Evolutionary conservation across 2,329 filamentous ascomycete genomes (phyloP).

Genomic region (Fonsecaea erecta): DNA sequence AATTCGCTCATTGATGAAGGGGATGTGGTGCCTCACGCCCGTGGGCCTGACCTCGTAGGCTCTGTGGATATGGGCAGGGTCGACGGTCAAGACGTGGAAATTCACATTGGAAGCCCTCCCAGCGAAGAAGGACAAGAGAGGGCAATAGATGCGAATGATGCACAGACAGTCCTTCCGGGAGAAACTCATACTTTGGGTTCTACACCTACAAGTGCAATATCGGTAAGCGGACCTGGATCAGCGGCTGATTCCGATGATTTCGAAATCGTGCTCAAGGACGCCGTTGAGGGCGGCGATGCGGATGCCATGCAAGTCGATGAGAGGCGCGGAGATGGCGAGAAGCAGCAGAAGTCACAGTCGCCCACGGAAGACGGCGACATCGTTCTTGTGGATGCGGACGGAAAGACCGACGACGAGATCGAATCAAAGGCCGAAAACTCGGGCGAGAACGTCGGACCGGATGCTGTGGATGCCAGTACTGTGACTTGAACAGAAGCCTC

Average conservation of each 20-base stretch:
- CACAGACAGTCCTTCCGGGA: slow-evolving; percentile 31
- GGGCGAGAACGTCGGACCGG: slow-evolving; percentile 16
- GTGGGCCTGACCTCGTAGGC: slow-evolving; percentile 83
- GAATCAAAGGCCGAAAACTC: slow-evolving; percentile 9
- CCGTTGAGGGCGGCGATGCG: slow-evolving; percentile 22
- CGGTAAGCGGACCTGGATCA: slow-evolving; percentile 5
- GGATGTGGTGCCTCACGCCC: slow-evolving; percentile 69
- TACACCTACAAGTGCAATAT: not conserved
- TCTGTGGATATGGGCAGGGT: slow-evolving; percentile 85
- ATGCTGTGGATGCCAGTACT: slow-evolving; percentile 18
- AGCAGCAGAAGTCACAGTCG: slow-evolving; percentile 2
- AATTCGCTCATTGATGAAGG: slow-evolving; percentile 52
- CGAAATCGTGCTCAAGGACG: slow-evolving; percentile 31
- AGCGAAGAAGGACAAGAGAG: slow-evolving; percentile 15
- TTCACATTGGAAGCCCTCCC: slow-evolving; percentile 42
- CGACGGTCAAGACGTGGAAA: slow-evolving; percentile 53
- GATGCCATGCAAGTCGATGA: slow-evolving; percentile 31
- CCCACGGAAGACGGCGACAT: slow-evolving; percentile 46
- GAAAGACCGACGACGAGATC: slow-evolving; percentile 30
- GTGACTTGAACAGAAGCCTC: slow-evolving; percentile 1
- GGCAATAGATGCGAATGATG: slow-evolving; percentile 31
- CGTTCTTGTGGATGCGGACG: slow-evolving; percentile 43
- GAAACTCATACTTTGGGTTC: not conserved
- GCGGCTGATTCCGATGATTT: slow-evolving; percentile 29
- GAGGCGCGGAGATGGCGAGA: slow-evolving; percentile 2